phyloP scores from a whole-genome alignment of 495 filamentous ascomycete species.

The Hypoxylon rickii region DNA sequence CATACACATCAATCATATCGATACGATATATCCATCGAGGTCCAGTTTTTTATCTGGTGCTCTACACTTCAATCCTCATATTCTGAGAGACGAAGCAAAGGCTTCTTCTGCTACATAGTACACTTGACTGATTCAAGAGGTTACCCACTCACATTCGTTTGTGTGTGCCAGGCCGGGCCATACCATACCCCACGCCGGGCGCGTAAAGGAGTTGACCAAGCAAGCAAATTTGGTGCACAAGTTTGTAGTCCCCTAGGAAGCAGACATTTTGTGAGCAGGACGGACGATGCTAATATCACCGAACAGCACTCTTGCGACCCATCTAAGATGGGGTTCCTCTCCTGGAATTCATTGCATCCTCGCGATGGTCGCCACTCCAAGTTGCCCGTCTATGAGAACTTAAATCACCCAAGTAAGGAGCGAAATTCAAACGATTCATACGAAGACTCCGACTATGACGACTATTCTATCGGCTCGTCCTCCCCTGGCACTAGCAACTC shows the following conservation, averaged over 20 bases:
- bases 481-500: slow-evolving; percentile 49
- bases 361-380: slow-evolving; percentile 43
- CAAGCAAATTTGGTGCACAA: slow-evolving; percentile 11
- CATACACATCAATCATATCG: not conserved
- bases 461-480: slow-evolving; percentile 47
- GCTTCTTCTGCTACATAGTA: too few relatives aligned
- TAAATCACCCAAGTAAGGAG: slow-evolving; percentile 42
- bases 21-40: too few relatives aligned
- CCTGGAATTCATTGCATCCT: slow-evolving; percentile 40
- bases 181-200: too few relatives aligned
- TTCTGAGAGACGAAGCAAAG: too few relatives aligned
- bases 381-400: slow-evolving; percentile 50
- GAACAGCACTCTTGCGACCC: slow-evolving; percentile 10
- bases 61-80: too few relatives aligned
- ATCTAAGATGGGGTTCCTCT: slow-evolving; percentile 32
- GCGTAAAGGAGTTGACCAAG: not conserved
- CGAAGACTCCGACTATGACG: slow-evolving; percentile 48
- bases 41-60: too few relatives aligned
- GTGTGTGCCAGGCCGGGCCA: too few relatives aligned
- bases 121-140: too few relatives aligned
- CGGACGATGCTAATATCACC: slow-evolving; percentile 5
- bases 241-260: slow-evolving; percentile 10
- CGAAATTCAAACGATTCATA: slow-evolving; percentile 49
- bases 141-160: too few relatives aligned
- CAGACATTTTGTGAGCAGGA: not conserved